These are phyloP conservation scores for Sporothrix dimorphospora DNA, from an alignment of 2,329 filamentous ascomycete species.

Conservation along the genomic window DNA sequence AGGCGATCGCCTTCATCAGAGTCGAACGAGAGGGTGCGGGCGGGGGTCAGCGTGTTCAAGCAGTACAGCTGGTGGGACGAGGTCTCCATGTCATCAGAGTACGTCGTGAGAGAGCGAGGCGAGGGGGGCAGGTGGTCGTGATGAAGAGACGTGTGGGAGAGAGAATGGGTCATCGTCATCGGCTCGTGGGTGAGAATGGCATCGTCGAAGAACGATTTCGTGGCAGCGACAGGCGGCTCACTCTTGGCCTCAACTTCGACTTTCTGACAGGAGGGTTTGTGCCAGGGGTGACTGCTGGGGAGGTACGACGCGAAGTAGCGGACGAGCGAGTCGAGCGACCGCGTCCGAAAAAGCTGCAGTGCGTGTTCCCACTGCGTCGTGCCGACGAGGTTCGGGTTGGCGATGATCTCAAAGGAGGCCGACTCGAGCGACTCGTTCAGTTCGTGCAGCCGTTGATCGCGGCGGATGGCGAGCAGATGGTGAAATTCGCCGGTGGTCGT, in stretches of 20 bases:
- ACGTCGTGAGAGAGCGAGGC: constrained; percentile 55
- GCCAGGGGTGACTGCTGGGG: constrained; percentile 53
- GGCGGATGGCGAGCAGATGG: constrained; percentile 56
- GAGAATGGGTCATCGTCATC: constrained; percentile 38
- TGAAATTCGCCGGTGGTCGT: constrained; percentile 58
- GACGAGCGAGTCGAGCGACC: constrained; percentile 62
- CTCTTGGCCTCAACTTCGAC: neutral
- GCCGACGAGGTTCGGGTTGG: constrained; percentile 61
- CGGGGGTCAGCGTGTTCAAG: constrained; percentile 44
- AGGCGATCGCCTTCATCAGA: constrained; percentile 48
- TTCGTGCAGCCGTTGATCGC: constrained; percentile 57
- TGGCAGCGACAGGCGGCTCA: constrained; percentile 32
- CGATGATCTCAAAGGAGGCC: constrained; percentile 63
- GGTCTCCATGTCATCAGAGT: constrained; percentile 48
- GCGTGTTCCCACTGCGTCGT: constrained; percentile 63
- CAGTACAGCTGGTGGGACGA: constrained; percentile 44
- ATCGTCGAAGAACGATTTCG: constrained; percentile 49
- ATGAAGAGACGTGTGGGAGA: constrained; percentile 34
- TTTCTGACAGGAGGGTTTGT: constrained; percentile 39
- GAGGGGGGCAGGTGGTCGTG: constrained; percentile 48
- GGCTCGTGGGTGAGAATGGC: constrained; percentile 53
- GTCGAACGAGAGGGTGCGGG: constrained; percentile 56
- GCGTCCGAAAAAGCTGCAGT: constrained; percentile 61
- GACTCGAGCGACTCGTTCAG: constrained; percentile 60
- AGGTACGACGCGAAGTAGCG: constrained; percentile 64